A percentile compares a stretch with the other conserved stretches of the same genome.
Conservation (phyloP, 164 flowering plant species). For the Chloranthus sessilifolius region DNA sequence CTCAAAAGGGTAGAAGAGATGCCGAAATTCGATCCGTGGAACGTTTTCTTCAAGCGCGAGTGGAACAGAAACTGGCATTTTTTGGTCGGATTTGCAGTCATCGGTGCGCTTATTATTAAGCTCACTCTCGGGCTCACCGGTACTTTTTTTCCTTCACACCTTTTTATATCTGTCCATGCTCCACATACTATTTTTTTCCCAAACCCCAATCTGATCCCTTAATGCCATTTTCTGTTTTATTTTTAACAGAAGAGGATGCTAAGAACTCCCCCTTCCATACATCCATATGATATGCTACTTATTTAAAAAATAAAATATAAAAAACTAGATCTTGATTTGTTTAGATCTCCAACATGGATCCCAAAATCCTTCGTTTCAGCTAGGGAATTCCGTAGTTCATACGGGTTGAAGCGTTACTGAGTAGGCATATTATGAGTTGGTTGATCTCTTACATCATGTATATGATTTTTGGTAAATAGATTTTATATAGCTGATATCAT, state of each 20-base stretch:
- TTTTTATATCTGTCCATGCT: background rate
- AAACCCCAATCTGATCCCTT: background rate
- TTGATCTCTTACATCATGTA: too few species aligned
- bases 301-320: too few species aligned
- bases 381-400: too few species aligned
- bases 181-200: background rate
- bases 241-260: conserved; percentile 64
- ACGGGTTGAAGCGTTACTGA: too few species aligned
- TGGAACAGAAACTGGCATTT: conserved; percentile 80
- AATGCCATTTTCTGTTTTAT: too few species aligned
- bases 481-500: too few species aligned
- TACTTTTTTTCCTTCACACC: conserved; percentile 8
- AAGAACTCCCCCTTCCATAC: conserved; percentile 46
- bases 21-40: conserved; percentile 83
- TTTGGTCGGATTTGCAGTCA: conserved; percentile 69
- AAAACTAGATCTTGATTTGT: too few species aligned
- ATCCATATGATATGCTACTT: too few species aligned
- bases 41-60: conserved; percentile 73
- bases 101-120: conserved; percentile 65
- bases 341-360: too few species aligned
- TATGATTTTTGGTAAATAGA: too few species aligned
- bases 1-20: conserved; percentile 16
- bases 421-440: too few species aligned
- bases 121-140: conserved; percentile 59
- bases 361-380: too few species aligned